Percentiles rank a stretch among this genome's conserved stretches.
These are phyloP conservation scores for Calonectria ilicicola DNA, from an alignment of 2,329 filamentous ascomycete species.

Conservation along the genomic window DNA sequence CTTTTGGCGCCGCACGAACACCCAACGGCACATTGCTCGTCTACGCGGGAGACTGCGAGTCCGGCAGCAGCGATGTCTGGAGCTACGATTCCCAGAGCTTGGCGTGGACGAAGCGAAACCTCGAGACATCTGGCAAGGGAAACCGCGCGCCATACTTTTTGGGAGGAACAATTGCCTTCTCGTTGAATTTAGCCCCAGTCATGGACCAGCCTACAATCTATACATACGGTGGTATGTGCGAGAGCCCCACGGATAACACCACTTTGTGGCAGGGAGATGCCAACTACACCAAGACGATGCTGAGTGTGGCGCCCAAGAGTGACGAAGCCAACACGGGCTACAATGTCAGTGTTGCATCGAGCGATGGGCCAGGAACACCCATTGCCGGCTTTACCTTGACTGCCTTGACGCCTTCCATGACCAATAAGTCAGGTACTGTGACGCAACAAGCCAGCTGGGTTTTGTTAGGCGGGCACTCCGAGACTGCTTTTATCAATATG, in stretches of 20 bases:
- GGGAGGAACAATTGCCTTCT: constrained; percentile 74
- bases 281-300: constrained; percentile 85
- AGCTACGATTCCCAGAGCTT: constrained; percentile 57
- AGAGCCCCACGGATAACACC: constrained; percentile 55
- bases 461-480: constrained; percentile 87
- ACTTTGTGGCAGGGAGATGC: constrained; percentile 74
- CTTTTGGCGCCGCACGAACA: constrained; percentile 77
- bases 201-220: constrained; percentile 72
- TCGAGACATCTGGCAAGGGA: constrained; percentile 34
- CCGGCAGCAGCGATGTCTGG: constrained; percentile 73
- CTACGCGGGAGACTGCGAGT: constrained; percentile 78
- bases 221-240: constrained; percentile 93
- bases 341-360: constrained; percentile 52
- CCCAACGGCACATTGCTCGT: constrained; percentile 78
- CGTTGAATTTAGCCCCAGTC: constrained; percentile 66
- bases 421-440: constrained; percentile 73
- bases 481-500: constrained; percentile 91
- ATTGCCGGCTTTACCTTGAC: constrained; percentile 92
- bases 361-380: constrained; percentile 74
- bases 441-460: constrained; percentile 84
- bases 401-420: constrained; percentile 75
- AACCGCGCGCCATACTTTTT: constrained; percentile 61
- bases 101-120: constrained; percentile 39
- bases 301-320: constrained; percentile 67
- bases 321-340: constrained; percentile 47